Percentiles rank a stretch among this genome's conserved stretches.
These are phyloP conservation scores for Candida germanica DNA, from an alignment of 805 yeast species.

Conservation along the genomic window DNA sequence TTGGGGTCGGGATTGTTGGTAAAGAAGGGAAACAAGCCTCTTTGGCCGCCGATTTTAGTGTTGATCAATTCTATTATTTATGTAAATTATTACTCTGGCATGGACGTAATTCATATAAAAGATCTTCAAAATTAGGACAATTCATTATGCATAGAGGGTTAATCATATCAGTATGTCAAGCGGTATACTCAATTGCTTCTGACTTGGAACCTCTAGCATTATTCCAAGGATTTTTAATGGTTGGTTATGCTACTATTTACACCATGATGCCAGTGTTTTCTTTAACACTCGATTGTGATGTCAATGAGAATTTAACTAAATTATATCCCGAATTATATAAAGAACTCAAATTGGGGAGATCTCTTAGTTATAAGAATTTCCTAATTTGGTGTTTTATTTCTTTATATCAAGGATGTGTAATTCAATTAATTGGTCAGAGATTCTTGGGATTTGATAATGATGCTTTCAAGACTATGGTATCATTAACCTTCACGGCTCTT, in stretches of 20 bases:
- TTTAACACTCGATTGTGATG: slow-evolving; percentile 85
- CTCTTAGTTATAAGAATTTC: slow-evolving; percentile 82
- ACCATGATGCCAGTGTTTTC: slow-evolving; percentile 99
- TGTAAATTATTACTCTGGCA: slow-evolving; percentile 92
- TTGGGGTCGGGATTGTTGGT: slow-evolving; percentile 98
- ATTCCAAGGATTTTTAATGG: slow-evolving; percentile 97
- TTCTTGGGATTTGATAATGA: slow-evolving; percentile 60
- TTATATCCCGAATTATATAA: slow-evolving; percentile 93
- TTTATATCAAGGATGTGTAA: slow-evolving; percentile 83
- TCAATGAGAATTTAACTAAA: slow-evolving; percentile 82
- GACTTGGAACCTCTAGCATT: slow-evolving; percentile 90
- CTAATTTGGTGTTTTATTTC: slow-evolving; percentile 89
- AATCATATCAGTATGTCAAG: slow-evolving; percentile 90
- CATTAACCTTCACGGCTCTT: slow-evolving; percentile 76
- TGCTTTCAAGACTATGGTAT: slow-evolving; percentile 73
- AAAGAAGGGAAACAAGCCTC: slow-evolving; percentile 98
- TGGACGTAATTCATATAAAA: slow-evolving; percentile 93
- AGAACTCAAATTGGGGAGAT: slow-evolving; percentile 84
- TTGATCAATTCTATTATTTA: slow-evolving; percentile 85
- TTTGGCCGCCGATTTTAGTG: slow-evolving; percentile 93
- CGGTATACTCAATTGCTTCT: slow-evolving; percentile 84
- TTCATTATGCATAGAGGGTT: slow-evolving; percentile 96
- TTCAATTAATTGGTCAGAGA: slow-evolving; percentile 77
- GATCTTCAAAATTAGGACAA: slow-evolving; percentile 93
- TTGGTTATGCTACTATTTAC: slow-evolving; percentile 94